phyloP scores from a whole-genome alignment of 1,284 basidiomycete genomes.

The Ganoderma sinense region DNA sequence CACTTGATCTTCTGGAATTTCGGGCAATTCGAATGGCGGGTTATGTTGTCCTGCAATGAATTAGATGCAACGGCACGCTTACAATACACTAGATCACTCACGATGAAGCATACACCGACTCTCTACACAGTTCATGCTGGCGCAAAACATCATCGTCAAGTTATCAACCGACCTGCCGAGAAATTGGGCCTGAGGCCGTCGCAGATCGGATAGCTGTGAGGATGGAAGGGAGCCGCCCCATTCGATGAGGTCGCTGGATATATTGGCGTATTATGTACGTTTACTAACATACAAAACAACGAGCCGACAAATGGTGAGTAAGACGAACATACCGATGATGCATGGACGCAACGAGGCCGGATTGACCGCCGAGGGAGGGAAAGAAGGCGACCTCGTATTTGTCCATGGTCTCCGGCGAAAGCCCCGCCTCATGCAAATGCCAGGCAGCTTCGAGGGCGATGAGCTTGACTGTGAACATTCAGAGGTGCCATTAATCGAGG shows the following conservation, averaged over 20 bases:
- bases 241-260: conserved; percentile 11
- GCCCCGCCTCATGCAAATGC: conserved; percentile 3
- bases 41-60: neutral
- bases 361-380: neutral
- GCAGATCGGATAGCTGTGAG: neutral
- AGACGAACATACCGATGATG: conserved; percentile 10
- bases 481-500: neutral
- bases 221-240: neutral
- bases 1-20: neutral
- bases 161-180: neutral
- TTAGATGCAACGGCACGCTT: neutral
- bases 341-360: conserved; percentile 2
- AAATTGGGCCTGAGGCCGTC: neutral
- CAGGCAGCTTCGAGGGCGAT: conserved; percentile 42
- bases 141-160: conserved; percentile 38
- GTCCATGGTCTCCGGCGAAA: conserved; percentile 13
- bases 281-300: neutral
- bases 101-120: conserved; percentile 33
- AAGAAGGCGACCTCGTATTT: conserved; percentile 4
- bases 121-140: conserved; percentile 38
- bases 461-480: conserved; percentile 12
- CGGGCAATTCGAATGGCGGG: neutral
- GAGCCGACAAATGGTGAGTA: neutral
- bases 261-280: neutral
- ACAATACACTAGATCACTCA: conserved; percentile 15